Evolutionary conservation across 2,329 filamentous ascomycete species (phyloP), one percentile per base, ranked within the genome.

Genomic region (Penicillium fuscoglaucum): DNA sequence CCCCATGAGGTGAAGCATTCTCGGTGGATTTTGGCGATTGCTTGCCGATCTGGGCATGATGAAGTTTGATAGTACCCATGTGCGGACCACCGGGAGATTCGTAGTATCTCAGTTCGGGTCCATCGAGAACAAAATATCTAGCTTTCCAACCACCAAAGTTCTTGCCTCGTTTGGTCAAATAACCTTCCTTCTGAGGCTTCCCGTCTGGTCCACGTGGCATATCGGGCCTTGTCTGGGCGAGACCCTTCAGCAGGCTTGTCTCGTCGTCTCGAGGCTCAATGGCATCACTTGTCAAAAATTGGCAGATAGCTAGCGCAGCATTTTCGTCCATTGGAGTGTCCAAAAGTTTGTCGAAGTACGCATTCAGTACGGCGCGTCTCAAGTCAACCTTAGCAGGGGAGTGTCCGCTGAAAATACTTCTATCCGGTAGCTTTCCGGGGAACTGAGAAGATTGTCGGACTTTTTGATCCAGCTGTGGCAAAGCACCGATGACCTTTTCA

Each of bases 61-160:
- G 86, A 35, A 99, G 83, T 77, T 96, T 97, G 78, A 99, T 98
- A 1, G 91, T 93, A 3, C 95, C 95, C 40, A 98, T 79, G 72
- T 97, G 91, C 17, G 91, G 87, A 45, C 95, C 95, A 49, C 93
- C 93, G 3, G 91, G 92, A 2, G 89, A 86, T 75, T 99, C 95
- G 68, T 90, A 98, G 73, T 99, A 99, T 68, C 90, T 92, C 68
- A 99, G 78, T 57, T 88, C 82, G 6, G 88, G 84, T 10, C 87
- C 87, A 66, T 90, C 85, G 4, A 90, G 78, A 15, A 88, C 82
- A 68, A 90, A 90, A 68, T 86, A 90, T 57, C 87, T 80, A 12
- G 92, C 93, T 76, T 99, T 99, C 95, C 95, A 99, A 49, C 95
- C 95, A 52, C 95, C 95, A 77, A 99, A 99, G 70, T 98, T 98